phyloP scores from a whole-genome alignment of 202 grass and related monocot genomes.

The Zizania palustris region DNA sequence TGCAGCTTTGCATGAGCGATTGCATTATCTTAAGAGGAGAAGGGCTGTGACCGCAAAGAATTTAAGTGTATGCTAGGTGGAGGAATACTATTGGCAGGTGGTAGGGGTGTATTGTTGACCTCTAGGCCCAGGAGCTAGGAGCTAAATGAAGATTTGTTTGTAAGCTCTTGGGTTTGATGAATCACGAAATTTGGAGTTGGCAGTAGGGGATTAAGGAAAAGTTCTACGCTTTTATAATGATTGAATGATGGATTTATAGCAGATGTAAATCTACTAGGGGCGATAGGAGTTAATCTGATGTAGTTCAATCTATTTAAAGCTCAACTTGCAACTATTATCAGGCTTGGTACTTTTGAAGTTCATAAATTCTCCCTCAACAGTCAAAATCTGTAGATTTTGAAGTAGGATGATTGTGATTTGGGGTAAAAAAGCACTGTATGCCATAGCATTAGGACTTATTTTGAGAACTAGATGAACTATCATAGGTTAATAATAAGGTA shows the following conservation, averaged over 20 bases:
- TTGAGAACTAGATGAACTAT: constrained; percentile 14
- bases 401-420: no score
- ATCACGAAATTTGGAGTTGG: background rate
- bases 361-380: no score
- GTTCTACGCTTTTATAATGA: background rate
- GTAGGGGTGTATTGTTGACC: background rate
- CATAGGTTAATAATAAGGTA: constrained; percentile 11
- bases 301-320: background rate
- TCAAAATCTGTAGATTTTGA: no score
- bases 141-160: background rate
- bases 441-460: background rate
- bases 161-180: constrained; percentile 11
- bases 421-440: constrained; percentile 1
- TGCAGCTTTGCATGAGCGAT: background rate
- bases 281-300: background rate
- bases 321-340: background rate
- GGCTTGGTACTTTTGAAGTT: background rate
- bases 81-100: background rate
- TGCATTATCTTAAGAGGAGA: constrained; percentile 8
- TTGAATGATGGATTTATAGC: background rate
- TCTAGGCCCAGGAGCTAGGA: background rate
- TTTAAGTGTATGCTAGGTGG: background rate
- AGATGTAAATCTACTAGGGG: background rate
- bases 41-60: background rate
- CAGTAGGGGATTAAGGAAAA: background rate